phyloP scores from a whole-genome alignment of 768 basidiomycete genomes.

The Amanita pallidorosea region DNA sequence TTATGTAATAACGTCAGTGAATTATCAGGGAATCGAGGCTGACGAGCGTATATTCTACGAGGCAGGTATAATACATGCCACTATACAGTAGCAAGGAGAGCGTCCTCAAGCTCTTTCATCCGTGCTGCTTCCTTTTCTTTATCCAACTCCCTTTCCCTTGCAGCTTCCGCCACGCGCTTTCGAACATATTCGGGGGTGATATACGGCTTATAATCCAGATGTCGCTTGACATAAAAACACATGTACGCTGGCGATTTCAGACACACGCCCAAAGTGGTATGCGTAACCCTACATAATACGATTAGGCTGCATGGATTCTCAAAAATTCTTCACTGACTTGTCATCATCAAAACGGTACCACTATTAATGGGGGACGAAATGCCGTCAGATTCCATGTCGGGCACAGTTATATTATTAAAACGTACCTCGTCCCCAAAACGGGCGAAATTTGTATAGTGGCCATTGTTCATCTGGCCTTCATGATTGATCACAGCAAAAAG shows the following conservation, averaged over 20 bases:
- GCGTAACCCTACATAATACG: constrained; percentile 44
- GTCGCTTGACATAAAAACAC: constrained; percentile 91
- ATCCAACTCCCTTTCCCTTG: constrained; percentile 47
- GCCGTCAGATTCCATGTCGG: not conserved
- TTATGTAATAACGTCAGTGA: not conserved
- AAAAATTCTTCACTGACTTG: constrained; percentile 42
- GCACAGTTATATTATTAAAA: constrained; percentile 7
- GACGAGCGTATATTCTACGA: not conserved
- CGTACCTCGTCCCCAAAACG: constrained; percentile 78
- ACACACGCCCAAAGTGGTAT: constrained; percentile 55
- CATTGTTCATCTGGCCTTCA: constrained; percentile 89
- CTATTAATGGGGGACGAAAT: constrained; percentile 20
- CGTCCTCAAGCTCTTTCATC: constrained; percentile 59
- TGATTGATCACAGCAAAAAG: constrained; percentile 91
- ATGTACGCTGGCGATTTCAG: constrained; percentile 77
- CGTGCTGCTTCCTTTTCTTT: constrained; percentile 37
- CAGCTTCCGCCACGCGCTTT: constrained; percentile 55
- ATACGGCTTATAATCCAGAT: constrained; percentile 73
- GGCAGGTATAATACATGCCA: not conserved
- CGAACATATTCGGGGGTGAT: constrained; percentile 58
- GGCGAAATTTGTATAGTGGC: constrained; percentile 87
- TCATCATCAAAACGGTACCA: constrained; percentile 96
- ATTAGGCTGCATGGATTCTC: not conserved
- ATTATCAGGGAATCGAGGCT: not conserved
- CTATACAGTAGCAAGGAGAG: constrained; percentile 40